Evolutionary conservation across 352 stramenopile genomes (phyloP), one percentile per base, ranked within the genome.

Genomic region (Phytophthora lateralis): DNA sequence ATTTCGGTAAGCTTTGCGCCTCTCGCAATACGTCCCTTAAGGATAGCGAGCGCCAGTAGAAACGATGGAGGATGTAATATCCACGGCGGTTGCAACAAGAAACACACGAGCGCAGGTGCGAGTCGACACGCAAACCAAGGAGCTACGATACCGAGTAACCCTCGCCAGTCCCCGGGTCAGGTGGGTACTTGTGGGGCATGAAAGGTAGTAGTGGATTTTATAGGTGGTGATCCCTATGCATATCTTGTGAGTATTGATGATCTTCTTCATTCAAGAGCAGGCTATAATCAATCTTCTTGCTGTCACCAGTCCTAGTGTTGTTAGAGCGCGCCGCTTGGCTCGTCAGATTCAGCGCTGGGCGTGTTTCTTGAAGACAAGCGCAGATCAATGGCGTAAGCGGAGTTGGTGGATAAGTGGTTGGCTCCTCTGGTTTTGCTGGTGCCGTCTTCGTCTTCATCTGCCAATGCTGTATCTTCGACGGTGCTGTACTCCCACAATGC

Each of bases 1-100:
- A 95, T 58, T 96, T 96, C 45, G 82, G 79, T 34, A 90, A 90
- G 53, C 68, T 89, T n/a, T 96, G 87, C 44, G 78, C 73, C 57
- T 91, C 84, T 52, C 75, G 85, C 30, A 91, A 89, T n/a, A 77
- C 83, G 15, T 77, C 72, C 48, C 70, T 76, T 24, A 80, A 70
- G 52, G 52, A 65, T 45, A 43, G 52, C 27, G 66, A 76, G 17
- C 53, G 63, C 21, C 50, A 67, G 21, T 76, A 75, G 38, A 21
- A 64, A 29, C 30, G 34, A 45, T 29, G 21, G 6, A 42, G 21
- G 20, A 32, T 11, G 8, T 2, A 29, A 7, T 29, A 1, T 7
- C 27, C 27, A 32, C 8, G 21, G 17, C 15, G 35, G 30, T 4
- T 14, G 41, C 35, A 49, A 2, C 15, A 61, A 59, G 29, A 48